Evolutionary conservation across 805 yeast genomes (phyloP), one percentile per base, ranked within the genome.

Genomic region (Yamadazyma kitorensis): DNA sequence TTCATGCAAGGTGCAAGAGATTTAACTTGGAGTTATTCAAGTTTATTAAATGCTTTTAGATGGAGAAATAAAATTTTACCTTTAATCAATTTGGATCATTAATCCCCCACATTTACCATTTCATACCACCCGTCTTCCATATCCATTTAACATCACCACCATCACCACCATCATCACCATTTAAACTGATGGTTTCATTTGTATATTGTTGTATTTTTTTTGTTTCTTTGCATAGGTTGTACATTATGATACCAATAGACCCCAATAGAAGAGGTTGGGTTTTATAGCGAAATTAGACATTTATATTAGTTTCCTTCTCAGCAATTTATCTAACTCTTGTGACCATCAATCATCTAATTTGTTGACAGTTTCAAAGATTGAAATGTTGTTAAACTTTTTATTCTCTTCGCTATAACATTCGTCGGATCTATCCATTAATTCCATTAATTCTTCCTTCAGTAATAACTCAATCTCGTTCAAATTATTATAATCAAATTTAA

Each of bases 11-110:
- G 98, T 5, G 98, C 98, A 0, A 60, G 64, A 36, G 76, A 85
- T 48, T 73, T 91, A 47, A 89, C 97, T 4, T 91, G 98, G 98
- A 82, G 94, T 41, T 86, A 86, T 54, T 77, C 87, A 20, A 72
- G 95, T 4, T 75, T 84, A 29, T 80, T 82, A 78, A 73, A 77
- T 45, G 77, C 91, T 8, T 62, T 74, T 37, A 69, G 80, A 54
- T 76, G 85, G 80, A 78, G 93, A 29, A n/a, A 24, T 3, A 37
- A 30, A 14, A 25, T 30, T 24, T n/a, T n/a, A n/a, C n/a, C n/a
- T n/a, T n/a, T n/a, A n/a, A n/a, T n/a, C n/a, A n/a, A n/a, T n/a
- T n/a, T n/a, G n/a, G n/a, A n/a, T n/a, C n/a, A n/a, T n/a, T n/a
- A n/a, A n/a, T n/a, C n/a, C n/a, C n/a, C n/a, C n/a, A n/a, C n/a